phyloP scores from a whole-genome alignment of 169 alveolate species.

The Babesia bovis region DNA sequence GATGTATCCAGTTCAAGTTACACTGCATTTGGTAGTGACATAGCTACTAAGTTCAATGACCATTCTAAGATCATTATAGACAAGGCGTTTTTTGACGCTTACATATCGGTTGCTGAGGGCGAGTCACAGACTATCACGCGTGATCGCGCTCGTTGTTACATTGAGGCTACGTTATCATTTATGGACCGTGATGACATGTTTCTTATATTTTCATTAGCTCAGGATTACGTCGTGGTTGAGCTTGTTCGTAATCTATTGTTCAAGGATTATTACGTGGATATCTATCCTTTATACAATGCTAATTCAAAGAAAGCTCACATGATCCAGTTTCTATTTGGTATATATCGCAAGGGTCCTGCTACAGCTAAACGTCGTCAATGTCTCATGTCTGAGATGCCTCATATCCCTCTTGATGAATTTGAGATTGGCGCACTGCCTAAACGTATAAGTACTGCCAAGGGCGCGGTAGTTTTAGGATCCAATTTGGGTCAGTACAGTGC shows the following conservation, averaged over 20 bases:
- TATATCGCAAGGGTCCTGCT: conserved; percentile 14
- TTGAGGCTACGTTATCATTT: conserved; percentile 56
- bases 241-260: conserved; percentile 66
- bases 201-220: conserved; percentile 69
- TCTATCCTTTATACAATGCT: conserved; percentile 54
- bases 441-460: conserved; percentile 28
- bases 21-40: conserved; percentile 30
- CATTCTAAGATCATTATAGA: conserved; percentile 71
- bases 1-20: conserved; percentile 63
- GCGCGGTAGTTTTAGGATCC: conserved; percentile 46
- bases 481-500: conserved; percentile 34
- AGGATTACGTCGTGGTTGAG: conserved; percentile 71
- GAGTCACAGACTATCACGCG: conserved; percentile 65
- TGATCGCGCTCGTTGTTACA: conserved; percentile 67
- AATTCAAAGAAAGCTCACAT: conserved; percentile 40
- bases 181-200: conserved; percentile 69
- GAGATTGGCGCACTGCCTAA: conserved; percentile 29
- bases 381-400: conserved; percentile 36
- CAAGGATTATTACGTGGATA: conserved; percentile 65
- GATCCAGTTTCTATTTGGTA: conserved; percentile 55
- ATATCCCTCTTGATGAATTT: conserved; percentile 39
- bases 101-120: conserved; percentile 66
- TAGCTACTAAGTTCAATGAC: conserved; percentile 27
- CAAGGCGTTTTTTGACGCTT: conserved; percentile 79
- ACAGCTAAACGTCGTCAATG: conserved; percentile 35